A percentile compares a stretch with the other conserved stretches of the same genome.
Conservation (phyloP, 805 yeast genomes). For the Huiozyma naganishii region DNA sequence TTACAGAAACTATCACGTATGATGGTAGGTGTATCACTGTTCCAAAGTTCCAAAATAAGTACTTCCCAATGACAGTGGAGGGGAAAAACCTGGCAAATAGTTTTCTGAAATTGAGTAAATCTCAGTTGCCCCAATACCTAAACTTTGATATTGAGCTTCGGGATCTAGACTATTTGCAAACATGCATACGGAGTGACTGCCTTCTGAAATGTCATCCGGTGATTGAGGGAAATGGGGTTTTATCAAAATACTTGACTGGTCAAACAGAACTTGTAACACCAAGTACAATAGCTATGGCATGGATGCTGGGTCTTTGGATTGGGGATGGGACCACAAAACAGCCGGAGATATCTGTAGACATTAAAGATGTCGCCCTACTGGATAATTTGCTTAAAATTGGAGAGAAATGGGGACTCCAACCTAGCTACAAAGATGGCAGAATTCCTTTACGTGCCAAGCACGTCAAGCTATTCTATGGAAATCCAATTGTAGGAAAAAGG, state of each 20-base stretch:
- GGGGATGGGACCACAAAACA: constrained; percentile 28
- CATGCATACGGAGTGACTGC: constrained; percentile 25
- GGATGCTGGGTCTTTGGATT: constrained; percentile 34
- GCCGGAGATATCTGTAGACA: constrained; percentile 25
- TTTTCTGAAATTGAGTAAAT: constrained; percentile 19
- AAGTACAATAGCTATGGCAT: constrained; percentile 24
- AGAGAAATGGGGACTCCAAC: constrained; percentile 18
- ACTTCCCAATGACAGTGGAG: constrained; percentile 15
- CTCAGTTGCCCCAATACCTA: constrained; percentile 19
- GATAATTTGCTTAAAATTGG: constrained; percentile 20
- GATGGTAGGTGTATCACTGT: constrained; percentile 15
- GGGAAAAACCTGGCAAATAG: constrained; percentile 18
- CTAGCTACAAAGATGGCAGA: constrained; percentile 13
- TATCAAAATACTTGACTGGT: constrained; percentile 24
- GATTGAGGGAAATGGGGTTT: constrained; percentile 24
- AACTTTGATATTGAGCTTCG: constrained; percentile 34
- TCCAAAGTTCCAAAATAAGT: constrained; percentile 19
- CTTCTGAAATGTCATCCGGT: constrained; percentile 30
- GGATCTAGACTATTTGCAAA: constrained; percentile 24
- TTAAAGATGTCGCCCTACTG: constrained; percentile 18
- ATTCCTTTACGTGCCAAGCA: constrained; percentile 18
- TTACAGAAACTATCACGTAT: constrained; percentile 12
- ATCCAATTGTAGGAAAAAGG: constrained; percentile 2
- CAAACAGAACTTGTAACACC: constrained; percentile 16
- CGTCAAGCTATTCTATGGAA: constrained; percentile 10